Evolutionary conservation across 140 eudicot species (phyloP).

Genomic region (Ambrosia hybrid): DNA sequence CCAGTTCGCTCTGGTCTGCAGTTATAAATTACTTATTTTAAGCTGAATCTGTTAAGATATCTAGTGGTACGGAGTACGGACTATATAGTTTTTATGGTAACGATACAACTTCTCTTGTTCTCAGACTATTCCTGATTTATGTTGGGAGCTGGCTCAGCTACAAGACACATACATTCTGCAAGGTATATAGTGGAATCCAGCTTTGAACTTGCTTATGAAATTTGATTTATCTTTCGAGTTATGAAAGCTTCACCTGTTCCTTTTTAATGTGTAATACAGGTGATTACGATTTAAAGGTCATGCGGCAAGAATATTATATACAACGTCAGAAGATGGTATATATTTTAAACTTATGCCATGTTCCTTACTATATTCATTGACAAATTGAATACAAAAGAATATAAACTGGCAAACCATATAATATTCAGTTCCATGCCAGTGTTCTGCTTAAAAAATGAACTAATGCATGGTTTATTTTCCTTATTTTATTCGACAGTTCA

Average conservation of each 20-base stretch:
- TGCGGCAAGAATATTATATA: slow-evolving; percentile 97
- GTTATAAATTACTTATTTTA: too few relatives aligned
- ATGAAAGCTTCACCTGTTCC: neutral
- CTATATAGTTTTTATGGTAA: too few relatives aligned
- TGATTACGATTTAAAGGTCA: slow-evolving; percentile 95
- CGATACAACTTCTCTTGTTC: neutral
- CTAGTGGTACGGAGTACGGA: too few relatives aligned
- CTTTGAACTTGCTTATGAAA: neutral
- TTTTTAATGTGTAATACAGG: slow-evolving; percentile 44
- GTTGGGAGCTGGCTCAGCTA: slow-evolving; percentile 98
- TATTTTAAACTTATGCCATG: slow-evolving; percentile 4
- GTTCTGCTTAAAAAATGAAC: neutral
- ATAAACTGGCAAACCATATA: neutral
- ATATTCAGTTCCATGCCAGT: neutral
- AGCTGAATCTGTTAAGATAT: slow-evolving; percentile 1
- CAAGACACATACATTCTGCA: slow-evolving; percentile 98
- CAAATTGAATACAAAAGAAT: slow-evolving; percentile 9
- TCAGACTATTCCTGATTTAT: slow-evolving; percentile 95
- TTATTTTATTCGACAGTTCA: slow-evolving; percentile 56
- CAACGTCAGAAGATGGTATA: slow-evolving; percentile 90
- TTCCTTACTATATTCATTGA: slow-evolving; percentile 55
- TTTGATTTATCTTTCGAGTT: neutral
- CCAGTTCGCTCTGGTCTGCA: too few relatives aligned
- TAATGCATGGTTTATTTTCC: neutral
- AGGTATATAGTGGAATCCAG: slow-evolving; percentile 46